Evolutionary conservation across 176 grass and related monocot genomes (phyloP).

Genomic region (Typha latifolia): DNA sequence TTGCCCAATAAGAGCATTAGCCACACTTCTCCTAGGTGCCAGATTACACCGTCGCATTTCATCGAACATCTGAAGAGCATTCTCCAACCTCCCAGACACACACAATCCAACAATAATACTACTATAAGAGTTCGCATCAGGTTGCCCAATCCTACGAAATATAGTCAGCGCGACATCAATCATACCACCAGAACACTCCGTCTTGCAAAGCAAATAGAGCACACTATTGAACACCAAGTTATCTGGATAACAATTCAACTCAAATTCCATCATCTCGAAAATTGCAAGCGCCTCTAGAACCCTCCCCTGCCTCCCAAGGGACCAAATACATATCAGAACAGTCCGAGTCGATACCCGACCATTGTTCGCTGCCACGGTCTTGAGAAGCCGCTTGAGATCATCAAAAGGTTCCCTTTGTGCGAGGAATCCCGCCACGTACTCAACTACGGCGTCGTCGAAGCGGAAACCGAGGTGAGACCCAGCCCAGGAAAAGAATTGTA

Average conservation of each 20-base stretch:
- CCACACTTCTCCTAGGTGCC: constrained; percentile 9
- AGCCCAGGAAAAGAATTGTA: constrained; percentile 15
- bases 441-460: constrained; percentile 12
- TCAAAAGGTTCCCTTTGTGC: constrained; percentile 10
- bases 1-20: constrained; percentile 2
- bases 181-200: not conserved
- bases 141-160: constrained; percentile 10
- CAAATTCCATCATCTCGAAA: constrained; percentile 11
- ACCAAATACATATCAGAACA: constrained; percentile 11
- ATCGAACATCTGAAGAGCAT: constrained; percentile 3
- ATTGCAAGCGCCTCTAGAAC: not conserved
- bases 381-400: constrained; percentile 20
- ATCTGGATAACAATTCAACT: constrained; percentile 15
- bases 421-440: constrained; percentile 14
- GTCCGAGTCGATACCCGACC: constrained; percentile 11
- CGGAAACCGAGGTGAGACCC: constrained; percentile 12
- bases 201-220: constrained; percentile 11
- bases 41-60: constrained; percentile 3
- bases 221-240: constrained; percentile 12
- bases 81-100: constrained; percentile 11
- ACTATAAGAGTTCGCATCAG: constrained; percentile 11
- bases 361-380: constrained; percentile 1
- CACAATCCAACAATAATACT: constrained; percentile 11
- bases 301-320: constrained; percentile 10
- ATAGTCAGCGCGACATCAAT: constrained; percentile 4